These are phyloP conservation scores for Yamadazyma trypodendri DNA, from an alignment of 1,139 yeast species.

Conservation along the genomic window DNA sequence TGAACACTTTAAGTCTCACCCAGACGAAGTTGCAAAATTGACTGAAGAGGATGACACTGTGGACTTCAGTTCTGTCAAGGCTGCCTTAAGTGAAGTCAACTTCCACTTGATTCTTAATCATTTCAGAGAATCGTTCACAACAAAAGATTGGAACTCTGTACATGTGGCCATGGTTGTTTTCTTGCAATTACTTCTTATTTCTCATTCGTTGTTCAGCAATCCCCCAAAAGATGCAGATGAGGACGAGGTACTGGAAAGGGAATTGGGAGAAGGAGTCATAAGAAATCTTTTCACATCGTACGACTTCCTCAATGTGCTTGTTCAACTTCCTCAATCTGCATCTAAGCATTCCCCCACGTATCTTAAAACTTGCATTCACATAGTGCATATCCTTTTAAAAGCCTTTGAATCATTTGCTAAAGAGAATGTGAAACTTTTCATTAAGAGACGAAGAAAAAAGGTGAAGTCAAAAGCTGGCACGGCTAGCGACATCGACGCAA, in stretches of 20 bases:
- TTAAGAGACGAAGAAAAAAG: conserved; percentile 46
- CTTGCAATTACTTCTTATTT: conserved; percentile 58
- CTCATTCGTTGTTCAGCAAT: conserved; percentile 45
- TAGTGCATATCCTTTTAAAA: conserved; percentile 65
- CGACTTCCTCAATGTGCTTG: conserved; percentile 58
- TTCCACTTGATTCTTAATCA: conserved; percentile 59
- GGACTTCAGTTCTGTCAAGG: conserved; percentile 66
- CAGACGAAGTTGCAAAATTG: conserved; percentile 16
- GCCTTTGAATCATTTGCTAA: conserved; percentile 66
- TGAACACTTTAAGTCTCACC: conserved; percentile 21
- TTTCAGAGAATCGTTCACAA: conserved; percentile 52
- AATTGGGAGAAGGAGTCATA: conserved; percentile 48
- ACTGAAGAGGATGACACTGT: conserved; percentile 24
- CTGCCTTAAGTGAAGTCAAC: conserved; percentile 63
- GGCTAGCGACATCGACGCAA: conserved; percentile 26
- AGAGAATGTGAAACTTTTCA: conserved; percentile 57
- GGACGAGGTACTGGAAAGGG: conserved; percentile 48
- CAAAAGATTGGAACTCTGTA: conserved; percentile 53
- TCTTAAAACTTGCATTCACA: conserved; percentile 60
- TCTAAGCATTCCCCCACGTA: conserved; percentile 64
- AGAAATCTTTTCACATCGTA: conserved; percentile 61
- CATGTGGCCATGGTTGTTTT: conserved; percentile 75
- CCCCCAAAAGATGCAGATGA: conserved; percentile 34
- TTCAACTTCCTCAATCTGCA: conserved; percentile 64
- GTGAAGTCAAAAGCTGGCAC: conserved; percentile 19